These are phyloP conservation scores for Cadophora malorum DNA, from an alignment of 2,329 filamentous ascomycete species.

Conservation along the genomic window DNA sequence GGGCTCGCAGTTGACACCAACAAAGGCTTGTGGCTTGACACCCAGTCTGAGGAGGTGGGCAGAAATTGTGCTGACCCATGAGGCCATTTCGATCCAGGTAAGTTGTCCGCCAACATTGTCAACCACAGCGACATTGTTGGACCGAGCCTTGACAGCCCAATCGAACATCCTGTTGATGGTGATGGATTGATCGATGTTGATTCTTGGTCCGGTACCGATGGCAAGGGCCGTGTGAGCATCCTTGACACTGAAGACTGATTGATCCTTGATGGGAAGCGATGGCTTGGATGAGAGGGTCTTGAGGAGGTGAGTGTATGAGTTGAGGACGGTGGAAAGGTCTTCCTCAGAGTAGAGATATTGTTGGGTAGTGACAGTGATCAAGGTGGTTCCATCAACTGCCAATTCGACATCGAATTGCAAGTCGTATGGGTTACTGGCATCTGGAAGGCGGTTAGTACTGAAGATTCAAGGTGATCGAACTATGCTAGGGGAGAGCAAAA, in stretches of 20 bases:
- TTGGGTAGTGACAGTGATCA: conserved; percentile 28
- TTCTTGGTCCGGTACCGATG: conserved; percentile 24
- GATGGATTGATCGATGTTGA: conserved; percentile 25
- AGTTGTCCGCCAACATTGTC: conserved; percentile 24
- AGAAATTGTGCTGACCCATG: conserved; percentile 47
- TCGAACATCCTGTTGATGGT: conserved; percentile 29
- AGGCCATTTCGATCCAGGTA: conserved; percentile 48
- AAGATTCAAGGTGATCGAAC: background rate
- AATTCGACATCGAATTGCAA: conserved; percentile 27
- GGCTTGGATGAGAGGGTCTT: conserved; percentile 28
- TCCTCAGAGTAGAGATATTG: conserved; percentile 27
- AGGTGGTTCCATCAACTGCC: conserved; percentile 27
- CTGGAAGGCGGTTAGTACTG: background rate
- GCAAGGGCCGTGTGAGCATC: conserved; percentile 22
- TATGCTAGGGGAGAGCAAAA: background rate
- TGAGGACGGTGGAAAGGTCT: conserved; percentile 25
- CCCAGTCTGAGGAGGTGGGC: conserved; percentile 26
- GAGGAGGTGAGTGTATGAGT: conserved; percentile 27
- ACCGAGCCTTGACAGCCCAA: conserved; percentile 26
- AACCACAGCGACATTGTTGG: conserved; percentile 24
- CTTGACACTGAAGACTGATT: conserved; percentile 23
- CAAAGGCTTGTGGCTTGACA: conserved; percentile 17
- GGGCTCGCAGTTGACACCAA: conserved; percentile 30
- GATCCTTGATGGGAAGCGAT: conserved; percentile 26
- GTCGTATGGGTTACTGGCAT: conserved; percentile 28